Evolutionary conservation across 495 filamentous ascomycete genomes (phyloP).

Genomic region (Tuber microsphaerosporum): DNA sequence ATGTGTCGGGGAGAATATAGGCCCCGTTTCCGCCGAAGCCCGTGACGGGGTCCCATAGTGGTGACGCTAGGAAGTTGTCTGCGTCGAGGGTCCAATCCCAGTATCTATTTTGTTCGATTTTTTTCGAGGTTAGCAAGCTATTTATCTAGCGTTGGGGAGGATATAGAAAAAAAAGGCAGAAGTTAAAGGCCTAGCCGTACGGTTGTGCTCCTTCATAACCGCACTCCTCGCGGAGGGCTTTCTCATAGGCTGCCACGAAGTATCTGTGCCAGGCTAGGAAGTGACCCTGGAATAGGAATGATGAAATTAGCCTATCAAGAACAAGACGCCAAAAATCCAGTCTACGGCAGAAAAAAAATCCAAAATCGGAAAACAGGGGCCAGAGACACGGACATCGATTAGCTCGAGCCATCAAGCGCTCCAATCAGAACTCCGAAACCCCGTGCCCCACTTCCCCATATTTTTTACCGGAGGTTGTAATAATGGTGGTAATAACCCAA

Average conservation of each 20-base stretch:
- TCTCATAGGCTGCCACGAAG: conserved; percentile 58
- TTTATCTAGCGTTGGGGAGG: conserved; percentile 7
- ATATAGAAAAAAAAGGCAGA: not conserved
- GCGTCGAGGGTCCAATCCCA: conserved; percentile 60
- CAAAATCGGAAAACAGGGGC: not conserved
- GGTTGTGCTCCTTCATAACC: conserved; percentile 57
- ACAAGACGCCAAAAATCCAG: conserved; percentile 19
- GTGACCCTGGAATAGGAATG: conserved; percentile 53
- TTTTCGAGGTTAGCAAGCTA: conserved; percentile 39
- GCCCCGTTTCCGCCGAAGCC: conserved; percentile 58
- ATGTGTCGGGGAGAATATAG: conserved; percentile 36
- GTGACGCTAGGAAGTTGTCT: conserved; percentile 49
- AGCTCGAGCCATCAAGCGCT: too few species aligned
- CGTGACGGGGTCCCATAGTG: conserved; percentile 58
- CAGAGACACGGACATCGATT: not conserved
- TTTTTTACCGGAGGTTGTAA: not conserved
- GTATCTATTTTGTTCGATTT: conserved; percentile 44
- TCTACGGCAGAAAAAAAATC: not conserved
- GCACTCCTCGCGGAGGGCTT: conserved; percentile 64
- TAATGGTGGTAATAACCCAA: not conserved
- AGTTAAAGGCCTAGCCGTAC: conserved; percentile 17
- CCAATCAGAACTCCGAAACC: not conserved
- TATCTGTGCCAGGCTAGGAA: conserved; percentile 69
- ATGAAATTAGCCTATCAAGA: conserved; percentile 46
- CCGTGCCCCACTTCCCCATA: not conserved